Evolutionary conservation across 1,284 basidiomycete genomes (phyloP).

Genomic region (Fomitopsis palustris): DNA sequence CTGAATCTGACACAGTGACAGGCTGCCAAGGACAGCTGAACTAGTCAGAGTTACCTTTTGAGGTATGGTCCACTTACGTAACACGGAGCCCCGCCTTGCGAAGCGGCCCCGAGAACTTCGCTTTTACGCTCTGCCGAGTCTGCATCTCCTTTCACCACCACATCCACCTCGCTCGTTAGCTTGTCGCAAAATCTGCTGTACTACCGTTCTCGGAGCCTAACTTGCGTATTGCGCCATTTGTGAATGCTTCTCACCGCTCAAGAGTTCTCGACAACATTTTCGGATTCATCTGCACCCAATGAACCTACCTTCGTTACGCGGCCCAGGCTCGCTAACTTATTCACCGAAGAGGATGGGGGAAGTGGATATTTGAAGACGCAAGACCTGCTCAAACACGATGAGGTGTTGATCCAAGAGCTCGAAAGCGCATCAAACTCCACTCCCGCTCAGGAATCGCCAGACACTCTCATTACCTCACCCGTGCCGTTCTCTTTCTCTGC

Average conservation of each 20-base stretch:
- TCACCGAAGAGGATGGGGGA: not conserved
- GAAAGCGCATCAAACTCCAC: not conserved
- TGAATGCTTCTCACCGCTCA: slow-evolving; percentile 1
- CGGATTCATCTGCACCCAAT: not conserved
- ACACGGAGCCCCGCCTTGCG: not conserved
- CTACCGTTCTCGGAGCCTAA: not conserved
- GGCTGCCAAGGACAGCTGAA: not conserved
- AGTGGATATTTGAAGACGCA: not conserved
- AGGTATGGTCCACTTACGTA: not conserved
- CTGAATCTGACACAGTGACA: too few relatives aligned
- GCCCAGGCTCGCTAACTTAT: not conserved
- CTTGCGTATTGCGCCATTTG: not conserved
- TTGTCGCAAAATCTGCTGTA: not conserved
- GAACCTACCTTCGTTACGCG: slow-evolving; percentile 1
- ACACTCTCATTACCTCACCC: not conserved
- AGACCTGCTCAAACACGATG: not conserved
- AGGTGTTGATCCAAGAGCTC: not conserved
- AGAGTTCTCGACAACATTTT: not conserved
- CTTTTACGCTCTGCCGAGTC: not conserved
- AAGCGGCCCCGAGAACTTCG: not conserved
- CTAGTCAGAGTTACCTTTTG: not conserved
- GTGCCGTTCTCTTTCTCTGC: slow-evolving; percentile 11
- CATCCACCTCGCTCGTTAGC: not conserved
- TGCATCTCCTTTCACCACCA: not conserved
- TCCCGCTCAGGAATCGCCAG: not conserved